Base-by-base conservation (phyloP, 1,284 basidiomycete genomes). In the Earliella scabrosa region DNA sequence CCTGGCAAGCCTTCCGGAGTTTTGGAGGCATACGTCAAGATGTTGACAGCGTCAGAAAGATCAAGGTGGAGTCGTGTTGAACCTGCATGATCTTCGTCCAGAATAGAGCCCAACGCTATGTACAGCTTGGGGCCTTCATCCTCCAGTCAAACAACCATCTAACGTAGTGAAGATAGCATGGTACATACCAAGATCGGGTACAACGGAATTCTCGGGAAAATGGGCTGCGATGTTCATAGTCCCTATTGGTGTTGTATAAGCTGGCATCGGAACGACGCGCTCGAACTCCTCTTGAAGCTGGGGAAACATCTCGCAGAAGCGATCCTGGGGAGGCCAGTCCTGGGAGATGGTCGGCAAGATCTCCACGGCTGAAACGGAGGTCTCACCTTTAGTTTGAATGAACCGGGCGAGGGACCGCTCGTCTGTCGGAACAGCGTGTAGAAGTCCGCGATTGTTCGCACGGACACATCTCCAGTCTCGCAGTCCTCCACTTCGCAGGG, bases 11-110 rank as follows among this genome's bases (percentile, higher is more conserved):
- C 87, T 58, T 88, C 82, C 0, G 77, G 71, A 3, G 79, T 77
- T 0, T 71, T 65, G 6, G 82, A 75, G 10, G 91, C 82, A 68
- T 85, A 84, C 3, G 90, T 82, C 88, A 96, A 91, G 57, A 96
- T 83, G 68, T 96, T 96, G 59, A 95, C 76, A 2, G 93, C 93
- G 63, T 95, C 94, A 0, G 93, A 91, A 77, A 95, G 90, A 70
- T 96, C 93, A 91, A 95, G 93, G 66, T 96, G 93, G 45, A 96
- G 70, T 38, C 91, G 79, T 1, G 94, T 96, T 11, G 88, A 86
- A 8, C 90, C 88, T 60, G 86, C 85, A 60, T 81, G 86, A 3
- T 84, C 85, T 14, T 74, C 66, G 9, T 69, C 68, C 57, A 83
- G 80, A 18, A 68, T 74, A 6, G 85, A 85, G 8, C 83, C 81